These are phyloP conservation scores for Creolimax fragrantissima DNA, from an alignment of 78 protist species.

Conservation along the genomic window DNA sequence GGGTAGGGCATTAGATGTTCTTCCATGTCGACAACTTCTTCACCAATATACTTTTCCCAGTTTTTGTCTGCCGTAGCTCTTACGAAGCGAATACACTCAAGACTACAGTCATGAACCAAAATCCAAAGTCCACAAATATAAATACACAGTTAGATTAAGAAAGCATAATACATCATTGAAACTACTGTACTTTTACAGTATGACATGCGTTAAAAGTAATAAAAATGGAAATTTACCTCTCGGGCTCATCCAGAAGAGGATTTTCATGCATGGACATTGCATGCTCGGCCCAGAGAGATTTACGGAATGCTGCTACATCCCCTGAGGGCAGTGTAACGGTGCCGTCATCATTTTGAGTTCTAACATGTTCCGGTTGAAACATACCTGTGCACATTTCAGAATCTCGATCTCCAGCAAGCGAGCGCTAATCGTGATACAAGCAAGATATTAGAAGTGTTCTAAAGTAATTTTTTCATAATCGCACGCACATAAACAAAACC, in stretches of 20 bases:
- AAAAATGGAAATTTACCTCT: no score
- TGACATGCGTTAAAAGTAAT: no score
- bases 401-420: neutral
- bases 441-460: no score
- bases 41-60: neutral
- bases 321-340: neutral
- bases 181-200: no score
- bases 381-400: neutral
- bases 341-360: neutral
- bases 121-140: no score
- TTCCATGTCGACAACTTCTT: slow-evolving; percentile 26
- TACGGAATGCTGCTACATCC: slow-evolving; percentile 8
- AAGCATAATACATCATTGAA: no score
- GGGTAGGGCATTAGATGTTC: slow-evolving; percentile 37
- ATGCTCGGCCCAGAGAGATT: slow-evolving; percentile 29
- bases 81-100: slow-evolving; percentile 1
- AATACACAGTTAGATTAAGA: no score
- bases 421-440: slow-evolving; percentile 56
- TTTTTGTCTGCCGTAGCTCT: neutral
- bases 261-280: neutral
- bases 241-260: slow-evolving; percentile 14
- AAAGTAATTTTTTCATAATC: no score
- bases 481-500: no score
- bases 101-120: no score
- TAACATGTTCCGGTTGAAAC: neutral